A percentile compares a stretch with the other conserved stretches of the same genome.
Evolutionary conservation across 2,329 filamentous ascomycete genomes (phyloP).

Genomic region (Aspergillus niger): DNA sequence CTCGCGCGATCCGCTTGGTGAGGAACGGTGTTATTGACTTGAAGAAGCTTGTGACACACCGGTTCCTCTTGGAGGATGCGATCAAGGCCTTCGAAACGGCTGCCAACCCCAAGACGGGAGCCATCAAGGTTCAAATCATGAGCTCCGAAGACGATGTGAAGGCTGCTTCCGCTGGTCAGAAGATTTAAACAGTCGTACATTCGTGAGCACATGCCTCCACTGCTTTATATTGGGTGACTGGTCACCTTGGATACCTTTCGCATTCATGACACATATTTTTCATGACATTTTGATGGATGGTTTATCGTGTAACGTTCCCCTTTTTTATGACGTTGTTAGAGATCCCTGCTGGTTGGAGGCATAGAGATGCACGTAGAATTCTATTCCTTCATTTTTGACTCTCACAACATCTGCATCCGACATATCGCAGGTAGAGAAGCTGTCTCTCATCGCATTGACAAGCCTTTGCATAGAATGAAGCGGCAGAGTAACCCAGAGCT

Average conservation of each 20-base stretch:
- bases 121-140: constrained; percentile 96
- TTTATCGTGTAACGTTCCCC: constrained; percentile 12
- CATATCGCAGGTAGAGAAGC: not conserved
- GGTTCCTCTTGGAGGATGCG: constrained; percentile 82
- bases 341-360: constrained; percentile 17
- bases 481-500: not conserved
- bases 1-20: constrained; percentile 83
- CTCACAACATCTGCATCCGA: not conserved
- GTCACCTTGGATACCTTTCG: constrained; percentile 18
- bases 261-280: constrained; percentile 9
- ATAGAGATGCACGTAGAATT: constrained; percentile 25
- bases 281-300: constrained; percentile 20
- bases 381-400: constrained; percentile 3
- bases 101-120: constrained; percentile 82
- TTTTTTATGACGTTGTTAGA: constrained; percentile 24
- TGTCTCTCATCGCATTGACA: not conserved
- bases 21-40: constrained; percentile 82
- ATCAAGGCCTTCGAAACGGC: constrained; percentile 88
- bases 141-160: constrained; percentile 44
- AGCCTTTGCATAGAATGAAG: not conserved
- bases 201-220: not conserved
- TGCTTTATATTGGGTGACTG: constrained; percentile 16
- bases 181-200: constrained; percentile 20
- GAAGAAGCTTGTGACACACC: constrained; percentile 81
- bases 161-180: constrained; percentile 35